These are phyloP conservation scores for Ogataea polymorpha DNA, from an alignment of 805 yeast species.

Conservation along the genomic window DNA sequence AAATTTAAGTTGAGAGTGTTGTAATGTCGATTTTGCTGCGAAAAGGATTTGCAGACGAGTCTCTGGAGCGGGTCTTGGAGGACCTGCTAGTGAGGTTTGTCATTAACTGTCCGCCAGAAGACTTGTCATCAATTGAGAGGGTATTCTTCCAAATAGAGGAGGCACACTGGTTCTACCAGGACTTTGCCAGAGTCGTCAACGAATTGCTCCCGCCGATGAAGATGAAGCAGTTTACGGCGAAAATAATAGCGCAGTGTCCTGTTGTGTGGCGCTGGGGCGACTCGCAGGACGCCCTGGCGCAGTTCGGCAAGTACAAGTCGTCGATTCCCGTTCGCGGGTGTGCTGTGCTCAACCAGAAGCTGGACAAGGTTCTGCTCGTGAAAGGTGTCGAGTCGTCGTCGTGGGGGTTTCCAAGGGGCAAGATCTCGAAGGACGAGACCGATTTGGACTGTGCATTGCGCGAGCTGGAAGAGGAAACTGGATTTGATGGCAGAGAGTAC, in stretches of 20 bases:
- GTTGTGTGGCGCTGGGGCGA: constrained; percentile 81
- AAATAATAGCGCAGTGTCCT: constrained; percentile 67
- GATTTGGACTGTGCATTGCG: constrained; percentile 88
- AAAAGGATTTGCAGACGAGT: constrained; percentile 53
- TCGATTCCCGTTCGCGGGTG: constrained; percentile 96
- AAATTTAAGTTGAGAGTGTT: neutral
- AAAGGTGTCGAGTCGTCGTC: constrained; percentile 75
- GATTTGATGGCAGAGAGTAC: constrained; percentile 72
- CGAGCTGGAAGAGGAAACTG: constrained; percentile 91
- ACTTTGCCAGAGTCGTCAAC: constrained; percentile 69
- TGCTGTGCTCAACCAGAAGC: constrained; percentile 69
- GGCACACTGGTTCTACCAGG: constrained; percentile 97
- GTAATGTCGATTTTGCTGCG: constrained; percentile 35
- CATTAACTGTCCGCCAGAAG: constrained; percentile 89
- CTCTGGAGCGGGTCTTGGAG: constrained; percentile 72
- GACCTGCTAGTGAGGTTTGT: constrained; percentile 88
- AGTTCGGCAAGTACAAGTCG: constrained; percentile 81
- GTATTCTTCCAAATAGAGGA: constrained; percentile 94
- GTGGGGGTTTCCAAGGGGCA: constrained; percentile 98
- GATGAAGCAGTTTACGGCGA: constrained; percentile 71
- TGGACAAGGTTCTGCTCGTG: constrained; percentile 73
- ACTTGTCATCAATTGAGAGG: constrained; percentile 74
- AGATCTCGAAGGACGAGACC: constrained; percentile 87
- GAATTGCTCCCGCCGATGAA: constrained; percentile 74
- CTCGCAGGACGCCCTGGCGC: constrained; percentile 71